Evolutionary conservation across 2,329 filamentous ascomycete species (phyloP), one percentile per base, ranked within the genome.

Genomic region (Paecilomyces sp.): DNA sequence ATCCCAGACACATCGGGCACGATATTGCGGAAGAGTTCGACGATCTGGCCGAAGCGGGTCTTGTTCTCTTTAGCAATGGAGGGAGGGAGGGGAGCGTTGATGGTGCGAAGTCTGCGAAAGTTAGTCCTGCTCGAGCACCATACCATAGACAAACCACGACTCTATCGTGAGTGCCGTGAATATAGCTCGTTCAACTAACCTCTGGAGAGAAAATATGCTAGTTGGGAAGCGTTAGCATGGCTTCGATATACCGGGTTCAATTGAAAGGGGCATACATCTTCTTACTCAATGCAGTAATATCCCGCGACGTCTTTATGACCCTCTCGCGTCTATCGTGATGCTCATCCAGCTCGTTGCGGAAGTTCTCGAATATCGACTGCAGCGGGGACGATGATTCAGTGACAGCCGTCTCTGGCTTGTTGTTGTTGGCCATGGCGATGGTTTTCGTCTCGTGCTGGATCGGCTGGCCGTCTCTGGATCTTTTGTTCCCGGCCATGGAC

Each of bases 231-330:
- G 54, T 55, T 57, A 62, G 47, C 56, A 60, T 47, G 13, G 36
- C 22, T 36, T 6, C 62, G n/a, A 36, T 34, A 30, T 7, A 36
- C 33, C 31, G 24, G 31, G 25, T 28, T 28, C 25, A 28, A 57
- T 54, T 34, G 1, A 18, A 54, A 28, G 25, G 25, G 33, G 65
- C 82, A 77, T 76, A 96, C 92, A 97, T 95, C 79, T 97, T 99
- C 81, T 99, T 99, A 76, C 91, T 96, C 58, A 92, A 81, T 0
- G 91, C 92, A 6, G 94, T 99, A 60, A 99, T 90, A 74, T 99
- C 94, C 63, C 93, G 83, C 8, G 91, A 95, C 1, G 88, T 88
- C 79, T 97, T 99, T 70, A 95, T 90, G 66, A 96, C 86, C 57
- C 89, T 85, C 78, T 97, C 92, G 59, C 92, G 85, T 15, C 94